Evolutionary conservation across 768 basidiomycete species (phyloP), one percentile per base, ranked within the genome.

Genomic region (button mushroom (Agaricus bisporus)): DNA sequence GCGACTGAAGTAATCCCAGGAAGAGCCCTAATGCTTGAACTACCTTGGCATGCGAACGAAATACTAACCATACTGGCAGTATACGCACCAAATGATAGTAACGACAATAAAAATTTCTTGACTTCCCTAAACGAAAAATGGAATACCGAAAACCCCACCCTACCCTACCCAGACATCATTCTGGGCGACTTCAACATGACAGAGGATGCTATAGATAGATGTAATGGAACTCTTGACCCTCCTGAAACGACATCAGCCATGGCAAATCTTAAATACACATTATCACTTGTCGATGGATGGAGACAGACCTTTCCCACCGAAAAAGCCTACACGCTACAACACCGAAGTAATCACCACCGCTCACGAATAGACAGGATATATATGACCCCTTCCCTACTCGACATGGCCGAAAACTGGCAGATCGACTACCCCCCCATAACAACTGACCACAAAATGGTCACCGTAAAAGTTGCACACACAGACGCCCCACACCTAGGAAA

Each of bases 181-280:
- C 29, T 69, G 0, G 74, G 75, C 0, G 74, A 80, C 54, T 70
- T 71, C 39, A 78, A 80, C 56, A 28, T 77, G 0, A 68, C 70
- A 0, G 73, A 78, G 50, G 64, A 67, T 5, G 6, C 48, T 0
- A 29, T 74, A 0, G 73, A 75, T 53, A 17, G 66, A 2, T 37
- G 66, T 0, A 71, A 69, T 8, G 46, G 52, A 0, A 48, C 51
- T 0, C 0, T 15, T 0, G 68, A 74, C 41, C 18, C 53, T 0
- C 11, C 42, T 1, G 10, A 9, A 0, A 54, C 64, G 1, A 48
- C 49, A 0, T 35, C 55, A 0, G 61, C 64, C 0, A 57, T 73
- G 0, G 49, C 51, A 1, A 47, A 59, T 1, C 54, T 70, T 0
- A 63, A 59, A 44, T 9, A 9, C 0, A 47, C 18, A 2, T 45